Evolutionary conservation across 305 asterid genomes (phyloP), one percentile per base, ranked within the genome.

Genomic region (Caryopteris hybrid): DNA sequence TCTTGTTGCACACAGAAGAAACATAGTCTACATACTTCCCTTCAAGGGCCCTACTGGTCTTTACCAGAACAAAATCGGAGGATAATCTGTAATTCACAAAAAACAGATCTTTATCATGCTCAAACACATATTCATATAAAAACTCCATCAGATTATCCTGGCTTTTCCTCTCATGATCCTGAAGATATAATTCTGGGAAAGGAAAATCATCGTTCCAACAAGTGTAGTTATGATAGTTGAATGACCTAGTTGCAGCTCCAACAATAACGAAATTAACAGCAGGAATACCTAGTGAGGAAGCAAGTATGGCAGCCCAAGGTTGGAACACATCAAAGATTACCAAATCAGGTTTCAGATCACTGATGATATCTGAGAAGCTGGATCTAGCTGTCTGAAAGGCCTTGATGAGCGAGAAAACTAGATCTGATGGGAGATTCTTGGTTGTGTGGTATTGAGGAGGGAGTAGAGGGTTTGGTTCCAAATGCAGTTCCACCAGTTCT

Each of bases 381-480:
- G 73, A 54, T 21, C 20, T 39, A 0, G 78, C 34, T 60, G 64
- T 64, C 41, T 77, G 74, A 36, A 77, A 68, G 42, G 78, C 78
- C 20, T 57, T 17, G 17, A 39, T 3, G 5, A 78, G 83, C 8
- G 61, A 38, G 10, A 48, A 23, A 14, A 14, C 47, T 12, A 78
- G 77, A 38, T 70, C 8, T 29, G 61, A 13, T 2, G 74, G 77
- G 34, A 73, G 25, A 16, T 73, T 73, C 38, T 61, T 61, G 42
- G 68, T 61, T 0, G 81, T 80, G 56, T 80, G 81, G 55, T 59
- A 69, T 21, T 76, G 69, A 14, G 84, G 71, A 12, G 81, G 81
- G 51, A 76, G 79, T 2, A 65, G 63, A n/a, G 62, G 70, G 0
- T 12, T 13, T 18, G 67, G 46, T 13, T 68, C 65, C 12, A 79